Evolutionary conservation across 192 early-diverging fungal species (phyloP), one percentile per base, ranked within the genome.

Genomic region (Lobosporangium transversale): DNA sequence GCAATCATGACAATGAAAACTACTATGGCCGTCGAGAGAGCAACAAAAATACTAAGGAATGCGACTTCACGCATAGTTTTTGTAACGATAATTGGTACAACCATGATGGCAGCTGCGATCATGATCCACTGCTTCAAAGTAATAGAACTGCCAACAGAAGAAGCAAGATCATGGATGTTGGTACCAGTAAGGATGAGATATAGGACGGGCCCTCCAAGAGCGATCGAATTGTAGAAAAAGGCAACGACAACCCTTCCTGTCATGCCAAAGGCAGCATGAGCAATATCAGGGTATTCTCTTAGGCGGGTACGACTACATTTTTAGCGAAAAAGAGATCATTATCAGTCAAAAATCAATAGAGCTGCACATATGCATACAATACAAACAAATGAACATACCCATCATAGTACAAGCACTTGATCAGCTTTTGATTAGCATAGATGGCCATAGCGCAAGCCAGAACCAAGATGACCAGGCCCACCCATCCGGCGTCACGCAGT

Each of bases 401-500:
- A 50, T 87, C 68, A 17, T 82, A 59, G 70, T 89, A 87, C 24
- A 88, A 57, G 58, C 82, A 85, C 60, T 88, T 80, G 62, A 94
- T 85, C 48, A 95, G 81, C 27, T 94, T 86, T 23, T 84, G 85
- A 31, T 92, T 93, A 14, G 87, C 84, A 76, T 94, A 96, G 31
- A 85, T 64, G 31, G 88, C 87, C 62, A 93, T 91, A 4, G 83
- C 79, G 23, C 88, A 91, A 4, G 92, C 86, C 21, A 94, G 68
- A 17, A 87, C 79, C 32, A 96, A 82, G 58, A 94, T 85, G 21
- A 87, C 29, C 2, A 91, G 47, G 21, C 89, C 90, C 23, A 89
- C 65, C 94, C 94, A 96, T 3, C 94, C 94, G 52, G 88, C 87
- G 44, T 90, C 87, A 55, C 80, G 83, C 17, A 90, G 69, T 9